phyloP scores from a whole-genome alignment of 495 filamentous ascomycete genomes.

The Neurospora africana region DNA sequence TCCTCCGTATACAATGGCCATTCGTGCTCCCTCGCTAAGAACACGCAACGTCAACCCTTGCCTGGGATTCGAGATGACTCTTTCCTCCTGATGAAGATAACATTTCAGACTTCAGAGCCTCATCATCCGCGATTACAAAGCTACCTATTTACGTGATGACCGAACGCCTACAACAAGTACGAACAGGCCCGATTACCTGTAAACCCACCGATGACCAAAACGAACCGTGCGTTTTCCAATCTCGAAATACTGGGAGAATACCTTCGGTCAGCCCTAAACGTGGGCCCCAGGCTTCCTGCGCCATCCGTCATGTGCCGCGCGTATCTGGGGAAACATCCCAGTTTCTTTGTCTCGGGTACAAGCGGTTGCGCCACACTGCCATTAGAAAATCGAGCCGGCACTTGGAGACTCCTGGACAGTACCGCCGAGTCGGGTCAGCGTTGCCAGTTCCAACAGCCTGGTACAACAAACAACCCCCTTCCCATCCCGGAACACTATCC shows the following conservation, averaged over 20 bases:
- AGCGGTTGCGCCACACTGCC: neutral
- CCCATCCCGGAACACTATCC: neutral
- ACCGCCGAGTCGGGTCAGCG: neutral
- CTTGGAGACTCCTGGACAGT: neutral
- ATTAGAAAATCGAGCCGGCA: neutral
- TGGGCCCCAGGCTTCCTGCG: neutral
- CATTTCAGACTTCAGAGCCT: neutral
- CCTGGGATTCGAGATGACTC: neutral
- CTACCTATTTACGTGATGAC: neutral
- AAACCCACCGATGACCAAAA: neutral
- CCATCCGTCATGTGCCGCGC: neutral
- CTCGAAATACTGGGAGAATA: neutral
- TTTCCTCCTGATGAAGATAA: neutral
- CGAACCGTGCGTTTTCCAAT: neutral
- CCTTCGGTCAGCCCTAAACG: neutral
- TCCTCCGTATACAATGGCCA: neutral
- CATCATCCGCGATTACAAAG: neutral
- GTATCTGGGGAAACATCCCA: neutral
- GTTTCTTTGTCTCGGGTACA: neutral
- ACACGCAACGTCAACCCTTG: neutral
- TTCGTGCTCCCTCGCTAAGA: neutral
- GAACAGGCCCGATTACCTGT: neutral
- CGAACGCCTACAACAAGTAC: neutral
- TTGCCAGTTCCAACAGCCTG: neutral
- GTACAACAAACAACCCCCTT: neutral